Evolutionary conservation across 495 filamentous ascomycete species (phyloP), one percentile per base, ranked within the genome.

Genomic region (Aspergillus conjunctus): DNA sequence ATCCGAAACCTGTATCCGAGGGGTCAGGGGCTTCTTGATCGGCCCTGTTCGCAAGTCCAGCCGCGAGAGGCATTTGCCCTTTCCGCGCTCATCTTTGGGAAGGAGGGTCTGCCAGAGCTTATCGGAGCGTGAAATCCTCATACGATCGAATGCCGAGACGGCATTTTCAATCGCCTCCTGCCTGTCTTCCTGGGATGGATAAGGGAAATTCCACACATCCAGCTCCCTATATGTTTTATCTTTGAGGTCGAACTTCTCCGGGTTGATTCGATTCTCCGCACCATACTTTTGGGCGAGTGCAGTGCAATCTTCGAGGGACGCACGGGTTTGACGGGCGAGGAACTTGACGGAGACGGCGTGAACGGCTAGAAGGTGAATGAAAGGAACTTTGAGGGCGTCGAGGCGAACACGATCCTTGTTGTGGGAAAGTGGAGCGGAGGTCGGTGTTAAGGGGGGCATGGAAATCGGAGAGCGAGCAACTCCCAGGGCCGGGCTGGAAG

Each of bases 161-260:
- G 91, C 90, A 67, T 89, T 91, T 65, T 93, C 87, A 70, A 96
- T 93, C 12, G 90, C 92, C 12, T 81, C 79, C 66, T 92, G 80
- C 26, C 92, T 87, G 64, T 93, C 89, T 33, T 86, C 84, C 32
- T 82, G 72, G 22, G 71, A 82, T 15, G 78, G 77, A 70, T 93
- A 94, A 7, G 82, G 77, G 71, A 91, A 94, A 14, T 83, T 83
- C 82, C 87, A 96, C 17, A 91, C 82, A 68, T 96, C 89, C 31
- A 97, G 78, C 58, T 96, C 92, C 66, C 88, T 91, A 79, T 87
- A 96, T 44, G 79, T 79, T 61, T 84, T 85, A 68, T 90, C 90
- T 65, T 77, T 83, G 49, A 93, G 74, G 54, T 81, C 79, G 77
- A 85, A 92, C 58, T 89, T 89, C 65, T 84, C 81, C 3, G 77